Evolutionary conservation across 164 flowering plant genomes (phyloP), one percentile per base, ranked within the genome.

Genomic region (Dillenia turbinata): DNA sequence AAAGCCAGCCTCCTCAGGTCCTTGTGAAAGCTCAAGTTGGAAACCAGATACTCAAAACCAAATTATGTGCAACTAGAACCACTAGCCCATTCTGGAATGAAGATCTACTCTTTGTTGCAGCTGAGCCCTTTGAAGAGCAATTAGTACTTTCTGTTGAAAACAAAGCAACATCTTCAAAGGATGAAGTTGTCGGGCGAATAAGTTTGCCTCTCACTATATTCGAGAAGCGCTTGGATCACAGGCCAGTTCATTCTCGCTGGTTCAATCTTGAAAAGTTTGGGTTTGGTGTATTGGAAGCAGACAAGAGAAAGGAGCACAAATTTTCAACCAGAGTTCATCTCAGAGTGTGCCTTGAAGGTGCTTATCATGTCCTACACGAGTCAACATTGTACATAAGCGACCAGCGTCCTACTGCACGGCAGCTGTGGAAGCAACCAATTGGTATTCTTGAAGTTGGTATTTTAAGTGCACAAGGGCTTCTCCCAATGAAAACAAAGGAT

Each of bases 91-190:
- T 79, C n/a, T 90, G 97, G 97, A 88, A 87, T 24, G 93, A 90
- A 70, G 96, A 90, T 71, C 69, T 90, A 13, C 45, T 90, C 44
- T 90, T 87, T 61, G 90, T 90, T 8, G 92, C 77, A 47, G 94
- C 92, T 0, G 97, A 90, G 66, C 92, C 97, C 1, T 90, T 90
- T 17, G 94, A 90, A 66, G 97, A 90, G 54, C 81, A 79, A 48
- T 56, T 90, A 60, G 66, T 75, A 1, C 74, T 86, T 0, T 74
- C 81, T 26, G 79, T 88, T 24, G 90, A 88, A 63, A 84, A 86
- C 53, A 77, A 73, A 48, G 78, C 66, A 15, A 71, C 67, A 19
- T 62, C 69, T 10, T 69, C 85, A 2, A 85, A 81, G 57, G 90
- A 90, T 49, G 92, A 88, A 40, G 66, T 81, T 3, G 17, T 83